Base-by-base conservation (phyloP, 306 rosid species). In the Prunus kanzakura region DNA sequence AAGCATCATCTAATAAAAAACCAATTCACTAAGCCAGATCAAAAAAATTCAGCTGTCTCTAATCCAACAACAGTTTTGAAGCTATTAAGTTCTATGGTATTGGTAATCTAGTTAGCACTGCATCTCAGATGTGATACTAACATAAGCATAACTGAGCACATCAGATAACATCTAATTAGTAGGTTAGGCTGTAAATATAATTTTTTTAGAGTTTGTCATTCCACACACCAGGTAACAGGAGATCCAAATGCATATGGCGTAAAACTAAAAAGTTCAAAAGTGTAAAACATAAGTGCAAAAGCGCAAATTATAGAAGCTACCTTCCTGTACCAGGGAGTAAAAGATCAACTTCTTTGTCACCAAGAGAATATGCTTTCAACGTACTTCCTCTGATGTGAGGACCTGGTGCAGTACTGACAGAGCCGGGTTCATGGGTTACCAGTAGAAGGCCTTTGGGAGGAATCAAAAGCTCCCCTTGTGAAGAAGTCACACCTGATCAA, bases 301-400 rank as follows among this genome's bases (percentile, higher is more conserved):
- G 11, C 4, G 1, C 32, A n/a, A n/a, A 18, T 8, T 12, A 58
- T 32, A 60, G 82, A 76, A 75, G 64, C 35, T 83, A 95, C 97
- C 99, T 95, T 81, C 88, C 99, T 25, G 92, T 95, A 38, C 97
- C 99, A 50, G 97, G 99, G 52, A 95, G 88, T 52, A 92, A 84
- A 65, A 95, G 91, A 88, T 95, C 97, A 51, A 81, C 99, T 87
- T 92, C 97, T 81, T 80, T 87, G 84, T 92, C 95, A 64, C 99
- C 99, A 10, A 92, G 84, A 73, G 99, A 90, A 84, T 68, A 90
- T 62, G 97, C 93, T 79, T 91, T 92, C 83, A 95, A 84, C 5
- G 90, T 82, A 56, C 78, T 83, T 74, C 99, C 99, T 87, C 99
- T 84, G 74, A 91, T 89, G 88, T 95, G 99, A 65, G 99, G 91